Evolutionary conservation across 2,329 filamentous ascomycete species (phyloP).

Genomic region (Arthroderma sp.): DNA sequence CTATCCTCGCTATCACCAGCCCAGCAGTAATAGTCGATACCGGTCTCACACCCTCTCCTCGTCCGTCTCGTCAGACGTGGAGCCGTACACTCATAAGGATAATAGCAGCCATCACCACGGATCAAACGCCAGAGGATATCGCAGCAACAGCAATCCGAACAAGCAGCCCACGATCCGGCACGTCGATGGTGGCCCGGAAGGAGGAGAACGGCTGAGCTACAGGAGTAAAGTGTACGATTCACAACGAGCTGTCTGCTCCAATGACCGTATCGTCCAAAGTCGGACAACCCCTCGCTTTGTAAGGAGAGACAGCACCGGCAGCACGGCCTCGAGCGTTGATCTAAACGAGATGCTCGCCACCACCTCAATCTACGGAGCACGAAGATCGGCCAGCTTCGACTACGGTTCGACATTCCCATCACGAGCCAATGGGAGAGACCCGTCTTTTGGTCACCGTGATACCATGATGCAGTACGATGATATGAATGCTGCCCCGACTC

Average conservation of each 20-base stretch:
- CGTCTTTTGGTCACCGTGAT: constrained; percentile 5
- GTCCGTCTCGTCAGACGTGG: constrained; percentile 47
- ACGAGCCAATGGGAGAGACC: constrained; percentile 2
- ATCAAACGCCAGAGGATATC: constrained; percentile 41
- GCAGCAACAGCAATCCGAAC: constrained; percentile 72
- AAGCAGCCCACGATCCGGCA: constrained; percentile 40
- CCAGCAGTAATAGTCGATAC: constrained; percentile 30
- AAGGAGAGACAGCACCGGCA: constrained; percentile 59
- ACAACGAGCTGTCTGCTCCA: constrained; percentile 19
- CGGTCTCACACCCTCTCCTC: constrained; percentile 50
- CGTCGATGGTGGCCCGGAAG: constrained; percentile 49
- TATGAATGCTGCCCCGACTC: constrained; percentile 74
- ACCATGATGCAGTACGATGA: constrained; percentile 29
- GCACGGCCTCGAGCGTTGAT: constrained; percentile 67
- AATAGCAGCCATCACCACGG: constrained; percentile 22
- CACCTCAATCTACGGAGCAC: constrained; percentile 23
- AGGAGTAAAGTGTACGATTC: constrained; percentile 28
- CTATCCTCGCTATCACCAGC: constrained; percentile 21
- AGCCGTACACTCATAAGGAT: constrained; percentile 30
- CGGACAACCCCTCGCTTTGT: constrained; percentile 41
- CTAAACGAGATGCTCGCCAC: constrained; percentile 41
- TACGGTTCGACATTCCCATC: constrained; percentile 22
- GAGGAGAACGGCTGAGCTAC: constrained; percentile 26
- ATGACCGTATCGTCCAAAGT: constrained; percentile 19
- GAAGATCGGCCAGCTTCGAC: constrained; percentile 37